Conservation (phyloP, 1,284 basidiomycete species). For the Termitomyces sp. region DNA sequence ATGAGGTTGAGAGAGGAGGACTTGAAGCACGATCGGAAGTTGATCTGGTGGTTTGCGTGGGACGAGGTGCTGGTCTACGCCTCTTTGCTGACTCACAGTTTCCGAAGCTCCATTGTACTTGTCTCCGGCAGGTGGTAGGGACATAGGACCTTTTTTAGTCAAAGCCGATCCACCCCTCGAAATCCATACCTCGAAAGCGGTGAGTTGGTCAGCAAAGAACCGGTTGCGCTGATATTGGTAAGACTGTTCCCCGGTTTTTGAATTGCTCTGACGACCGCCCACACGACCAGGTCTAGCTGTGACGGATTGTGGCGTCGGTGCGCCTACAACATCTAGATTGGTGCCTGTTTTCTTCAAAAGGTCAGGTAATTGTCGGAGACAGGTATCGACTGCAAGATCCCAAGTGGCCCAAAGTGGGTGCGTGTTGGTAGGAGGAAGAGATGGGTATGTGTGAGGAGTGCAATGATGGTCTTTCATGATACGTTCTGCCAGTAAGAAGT, state of each 20-base stretch:
- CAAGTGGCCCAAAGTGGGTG: conserved; percentile 96
- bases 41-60: conserved; percentile 92
- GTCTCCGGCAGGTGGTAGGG: conserved; percentile 48
- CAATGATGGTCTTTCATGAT: conserved; percentile 99
- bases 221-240: conserved; percentile 82
- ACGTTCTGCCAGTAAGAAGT: conserved; percentile 94
- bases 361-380: conserved; percentile 87
- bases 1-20: conserved; percentile 94
- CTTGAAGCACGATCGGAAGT: conserved; percentile 95
- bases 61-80: conserved; percentile 53
- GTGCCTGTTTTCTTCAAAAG: conserved; percentile 64
- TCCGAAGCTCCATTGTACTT: conserved; percentile 20
- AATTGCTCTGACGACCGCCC: conserved; percentile 24
- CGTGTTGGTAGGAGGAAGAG: conserved; percentile 90
- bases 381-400: conserved; percentile 98
- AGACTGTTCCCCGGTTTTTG: conserved; percentile 34
- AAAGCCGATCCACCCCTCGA: conserved; percentile 82
- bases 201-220: conserved; percentile 96
- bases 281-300: conserved; percentile 31
- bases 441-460: conserved; percentile 91
- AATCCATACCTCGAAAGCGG: conserved; percentile 98
- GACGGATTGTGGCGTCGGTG: conserved; percentile 17
- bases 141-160: conserved; percentile 70
- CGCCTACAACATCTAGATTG: conserved; percentile 28
- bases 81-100: conserved; percentile 11